Evolutionary conservation across 2,329 filamentous ascomycete species (phyloP).

Genomic region (Mycosphaerella sp.): DNA sequence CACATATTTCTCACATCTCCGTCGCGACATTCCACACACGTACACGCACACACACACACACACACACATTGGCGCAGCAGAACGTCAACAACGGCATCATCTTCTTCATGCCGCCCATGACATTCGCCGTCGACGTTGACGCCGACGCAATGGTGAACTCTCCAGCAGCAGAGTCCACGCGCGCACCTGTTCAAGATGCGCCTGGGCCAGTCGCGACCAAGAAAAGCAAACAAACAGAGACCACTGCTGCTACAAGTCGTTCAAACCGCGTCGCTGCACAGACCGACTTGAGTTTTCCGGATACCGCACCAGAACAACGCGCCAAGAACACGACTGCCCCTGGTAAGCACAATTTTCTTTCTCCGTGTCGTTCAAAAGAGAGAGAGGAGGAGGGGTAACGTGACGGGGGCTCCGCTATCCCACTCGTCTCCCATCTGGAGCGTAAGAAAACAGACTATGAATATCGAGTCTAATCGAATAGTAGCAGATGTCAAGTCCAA

Average conservation of each 20-base stretch:
- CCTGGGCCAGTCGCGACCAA: constrained; percentile 21
- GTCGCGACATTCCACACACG: too few species aligned
- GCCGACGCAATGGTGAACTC: constrained; percentile 23
- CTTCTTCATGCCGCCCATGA: background rate
- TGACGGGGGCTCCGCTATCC: too few species aligned
- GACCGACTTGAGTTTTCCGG: constrained; percentile 7
- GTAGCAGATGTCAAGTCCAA: background rate
- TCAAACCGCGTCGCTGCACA: constrained; percentile 16
- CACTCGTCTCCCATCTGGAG: too few species aligned
- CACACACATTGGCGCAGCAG: too few species aligned
- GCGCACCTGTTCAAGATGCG: constrained; percentile 2
- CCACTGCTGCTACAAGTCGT: constrained; percentile 27
- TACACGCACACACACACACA: too few species aligned
- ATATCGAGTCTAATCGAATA: background rate
- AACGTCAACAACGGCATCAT: too few species aligned
- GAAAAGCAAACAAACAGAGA: constrained; percentile 24
- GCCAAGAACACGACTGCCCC: constrained; percentile 4
- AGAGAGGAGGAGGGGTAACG: too few species aligned
- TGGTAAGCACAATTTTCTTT: background rate
- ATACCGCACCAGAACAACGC: constrained; percentile 2
- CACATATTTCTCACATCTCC: too few species aligned
- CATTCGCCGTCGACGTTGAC: background rate
- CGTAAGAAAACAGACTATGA: too few species aligned
- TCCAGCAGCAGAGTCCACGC: background rate
- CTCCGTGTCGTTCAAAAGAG: too few species aligned